Percentiles rank a stretch among this genome's conserved stretches.
Conservation (phyloP, 371 early-diverging fungal species). For the Syncephalastrum racemosum region DNA sequence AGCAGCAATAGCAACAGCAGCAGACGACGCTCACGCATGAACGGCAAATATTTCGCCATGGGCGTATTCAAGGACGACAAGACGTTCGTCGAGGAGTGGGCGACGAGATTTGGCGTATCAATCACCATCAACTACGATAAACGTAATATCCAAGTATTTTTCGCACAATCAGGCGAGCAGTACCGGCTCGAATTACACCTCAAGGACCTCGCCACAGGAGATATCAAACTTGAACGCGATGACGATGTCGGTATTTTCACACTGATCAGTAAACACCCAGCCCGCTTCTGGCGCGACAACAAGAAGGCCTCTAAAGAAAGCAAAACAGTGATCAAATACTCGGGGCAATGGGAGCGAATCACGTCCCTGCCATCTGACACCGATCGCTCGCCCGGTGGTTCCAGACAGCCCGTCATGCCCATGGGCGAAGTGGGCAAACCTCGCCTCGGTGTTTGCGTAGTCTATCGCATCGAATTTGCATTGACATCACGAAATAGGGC, state of each 20-base stretch:
- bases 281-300: constrained; percentile 30
- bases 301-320: constrained; percentile 5
- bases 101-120: constrained; percentile 4
- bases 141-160: constrained; percentile 26
- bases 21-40: too few relatives aligned
- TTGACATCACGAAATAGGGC: background rate
- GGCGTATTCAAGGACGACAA: constrained; percentile 16
- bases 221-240: constrained; percentile 27
- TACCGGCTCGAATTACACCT: constrained; percentile 35
- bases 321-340: background rate
- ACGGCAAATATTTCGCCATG: constrained; percentile 9
- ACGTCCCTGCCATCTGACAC: constrained; percentile 22
- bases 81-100: constrained; percentile 21
- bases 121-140: constrained; percentile 24
- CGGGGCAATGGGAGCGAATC: constrained; percentile 29
- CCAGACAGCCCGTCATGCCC: constrained; percentile 18
- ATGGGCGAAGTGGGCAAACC: constrained; percentile 12
- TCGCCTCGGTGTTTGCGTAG: constrained; percentile 40
- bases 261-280: constrained; percentile 28
- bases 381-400: background rate
- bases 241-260: constrained; percentile 20
- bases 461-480: constrained; percentile 29
- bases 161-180: constrained; percentile 20
- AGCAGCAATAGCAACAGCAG: too few relatives aligned
- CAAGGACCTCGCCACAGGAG: constrained; percentile 21